Evolutionary conservation across 495 filamentous ascomycete species (phyloP).

Genomic region (Chlorociboria aeruginascens): DNA sequence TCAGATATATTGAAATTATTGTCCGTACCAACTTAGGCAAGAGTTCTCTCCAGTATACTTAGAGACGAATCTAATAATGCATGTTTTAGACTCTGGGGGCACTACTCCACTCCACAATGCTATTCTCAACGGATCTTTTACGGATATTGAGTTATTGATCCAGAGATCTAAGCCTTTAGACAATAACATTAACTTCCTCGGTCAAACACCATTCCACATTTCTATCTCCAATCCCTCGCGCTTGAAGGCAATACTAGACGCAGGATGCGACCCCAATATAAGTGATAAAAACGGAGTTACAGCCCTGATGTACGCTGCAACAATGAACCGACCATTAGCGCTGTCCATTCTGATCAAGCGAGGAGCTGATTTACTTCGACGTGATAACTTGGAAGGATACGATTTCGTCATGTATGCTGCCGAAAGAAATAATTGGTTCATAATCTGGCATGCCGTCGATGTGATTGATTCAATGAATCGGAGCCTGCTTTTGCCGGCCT

Average conservation of each 20-base stretch:
- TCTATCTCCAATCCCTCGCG: slow-evolving; percentile 1
- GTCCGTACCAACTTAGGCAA: not conserved
- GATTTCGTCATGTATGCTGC: slow-evolving; percentile 4
- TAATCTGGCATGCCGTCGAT: slow-evolving; percentile 1
- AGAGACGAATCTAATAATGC: not conserved
- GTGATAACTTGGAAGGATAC: not conserved
- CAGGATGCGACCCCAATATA: slow-evolving; percentile 10
- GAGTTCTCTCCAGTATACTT: not conserved
- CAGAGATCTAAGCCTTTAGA: slow-evolving; percentile 1
- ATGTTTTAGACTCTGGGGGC: not conserved
- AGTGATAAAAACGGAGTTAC: slow-evolving; percentile 13
- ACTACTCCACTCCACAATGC: not conserved
- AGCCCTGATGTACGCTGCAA: slow-evolving; percentile 18
- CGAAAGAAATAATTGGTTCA: not conserved
- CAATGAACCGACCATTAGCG: not conserved
- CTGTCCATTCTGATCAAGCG: slow-evolving; percentile 2
- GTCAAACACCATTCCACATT: slow-evolving; percentile 7
- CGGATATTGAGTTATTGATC: not conserved
- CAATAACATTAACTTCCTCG: slow-evolving; percentile 10
- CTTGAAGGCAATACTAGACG: slow-evolving; percentile 1
- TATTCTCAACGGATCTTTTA: not conserved
- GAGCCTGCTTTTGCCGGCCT: not conserved
- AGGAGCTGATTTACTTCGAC: slow-evolving; percentile 1
- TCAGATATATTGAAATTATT: not conserved
- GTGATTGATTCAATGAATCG: not conserved